A percentile compares a stretch with the other conserved stretches of the same genome.
These are phyloP conservation scores for Pseudogymnoascus sp. DNA, from an alignment of 2,329 filamentous ascomycete genomes.

Conservation along the genomic window DNA sequence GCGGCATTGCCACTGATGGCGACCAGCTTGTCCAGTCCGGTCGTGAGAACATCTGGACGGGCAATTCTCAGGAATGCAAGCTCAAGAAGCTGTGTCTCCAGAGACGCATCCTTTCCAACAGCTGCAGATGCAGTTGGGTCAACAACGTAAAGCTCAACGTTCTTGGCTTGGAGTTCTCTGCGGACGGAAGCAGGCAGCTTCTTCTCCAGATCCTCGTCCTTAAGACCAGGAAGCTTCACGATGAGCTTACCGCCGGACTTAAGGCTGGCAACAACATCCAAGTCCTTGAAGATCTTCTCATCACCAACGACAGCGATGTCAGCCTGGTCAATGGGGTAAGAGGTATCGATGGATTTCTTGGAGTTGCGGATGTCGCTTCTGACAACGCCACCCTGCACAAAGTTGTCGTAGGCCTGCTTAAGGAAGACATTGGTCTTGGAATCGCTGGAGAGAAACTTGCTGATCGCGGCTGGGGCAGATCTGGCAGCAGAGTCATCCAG, in stretches of 20 bases:
- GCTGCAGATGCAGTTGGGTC: conserved; percentile 62
- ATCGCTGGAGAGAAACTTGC: conserved; percentile 60
- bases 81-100: conserved; percentile 63
- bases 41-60: conserved; percentile 54
- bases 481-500: conserved; percentile 64
- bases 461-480: conserved; percentile 53
- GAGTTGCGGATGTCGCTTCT: conserved; percentile 81
- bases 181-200: conserved; percentile 63
- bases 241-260: conserved; percentile 66
- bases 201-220: conserved; percentile 86
- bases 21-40: conserved; percentile 59
- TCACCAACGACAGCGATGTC: conserved; percentile 73
- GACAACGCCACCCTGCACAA: conserved; percentile 65
- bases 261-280: conserved; percentile 64
- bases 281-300: conserved; percentile 67
- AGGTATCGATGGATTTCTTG: conserved; percentile 72
- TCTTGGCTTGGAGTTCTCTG: conserved; percentile 62
- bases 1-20: conserved; percentile 46
- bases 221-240: conserved; percentile 67
- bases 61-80: conserved; percentile 76
- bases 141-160: conserved; percentile 64
- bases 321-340: conserved; percentile 71
- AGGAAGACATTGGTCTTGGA: conserved; percentile 55
- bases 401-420: conserved; percentile 57
- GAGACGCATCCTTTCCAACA: conserved; percentile 53